These are phyloP conservation scores for Pistacia vera DNA, from an alignment of 345 rosid genomes.

Conservation along the genomic window DNA sequence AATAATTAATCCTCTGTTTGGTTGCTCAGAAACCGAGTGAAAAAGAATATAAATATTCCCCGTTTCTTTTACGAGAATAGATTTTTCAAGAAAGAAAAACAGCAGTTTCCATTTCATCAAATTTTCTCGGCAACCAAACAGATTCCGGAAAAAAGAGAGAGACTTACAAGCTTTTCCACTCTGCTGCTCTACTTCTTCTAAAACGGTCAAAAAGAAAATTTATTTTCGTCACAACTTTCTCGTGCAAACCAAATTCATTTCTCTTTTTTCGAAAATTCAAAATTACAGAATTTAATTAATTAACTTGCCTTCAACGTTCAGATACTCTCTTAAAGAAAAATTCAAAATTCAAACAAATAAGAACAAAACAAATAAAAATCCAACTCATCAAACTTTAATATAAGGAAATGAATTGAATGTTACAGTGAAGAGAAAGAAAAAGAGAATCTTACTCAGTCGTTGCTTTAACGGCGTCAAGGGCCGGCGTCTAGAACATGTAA, in stretches of 20 bases:
- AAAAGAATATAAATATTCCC: neutral
- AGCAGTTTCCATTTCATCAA: conserved; percentile 6
- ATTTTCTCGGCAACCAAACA: conserved; percentile 37
- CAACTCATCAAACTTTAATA: conserved; percentile 30
- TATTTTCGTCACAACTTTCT: neutral
- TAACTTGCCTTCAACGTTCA: conserved; percentile 44
- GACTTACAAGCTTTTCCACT: conserved; percentile 11
- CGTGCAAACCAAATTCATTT: neutral
- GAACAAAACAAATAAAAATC: conserved; percentile 22
- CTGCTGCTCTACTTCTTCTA: conserved; percentile 13
- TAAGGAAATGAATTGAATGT: conserved; percentile 10
- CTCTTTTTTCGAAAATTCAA: conserved; percentile 8
- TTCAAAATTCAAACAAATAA: conserved; percentile 25
- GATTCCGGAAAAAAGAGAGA: conserved; percentile 10
- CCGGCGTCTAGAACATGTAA: conserved; percentile 26
- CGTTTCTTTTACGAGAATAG: neutral
- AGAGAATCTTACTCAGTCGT: conserved; percentile 21
- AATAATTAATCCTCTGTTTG: neutral
- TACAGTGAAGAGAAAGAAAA: neutral
- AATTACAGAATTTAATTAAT: conserved; percentile 27
- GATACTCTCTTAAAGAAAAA: neutral
- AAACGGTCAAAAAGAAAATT: conserved; percentile 32
- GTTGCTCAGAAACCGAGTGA: neutral
- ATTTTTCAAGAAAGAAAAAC: neutral
- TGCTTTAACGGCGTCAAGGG: conserved; percentile 39